Conservation (phyloP, 306 rosid genomes). For the Medicago arabica region DNA sequence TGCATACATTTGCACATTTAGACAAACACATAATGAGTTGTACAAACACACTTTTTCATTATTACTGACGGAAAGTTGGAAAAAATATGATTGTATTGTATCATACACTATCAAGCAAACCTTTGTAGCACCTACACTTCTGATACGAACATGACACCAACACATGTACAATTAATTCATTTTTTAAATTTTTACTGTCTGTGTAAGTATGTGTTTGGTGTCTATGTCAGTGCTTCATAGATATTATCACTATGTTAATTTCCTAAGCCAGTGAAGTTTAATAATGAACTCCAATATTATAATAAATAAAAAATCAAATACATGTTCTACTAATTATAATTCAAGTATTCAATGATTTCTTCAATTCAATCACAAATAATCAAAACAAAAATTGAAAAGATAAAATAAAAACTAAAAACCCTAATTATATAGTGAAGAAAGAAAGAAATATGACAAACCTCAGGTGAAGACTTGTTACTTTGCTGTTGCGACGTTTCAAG, state of each 20-base stretch:
- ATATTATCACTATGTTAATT: not conserved
- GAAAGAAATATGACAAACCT: conserved; percentile 52
- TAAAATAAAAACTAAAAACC: not conserved
- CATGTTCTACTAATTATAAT: not conserved
- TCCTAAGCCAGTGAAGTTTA: not conserved
- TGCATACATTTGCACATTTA: not conserved
- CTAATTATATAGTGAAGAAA: conserved; percentile 1
- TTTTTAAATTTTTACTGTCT: too few relatives aligned
- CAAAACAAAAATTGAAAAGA: not conserved
- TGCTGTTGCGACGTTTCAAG: conserved; percentile 79
- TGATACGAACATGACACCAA: too few relatives aligned
- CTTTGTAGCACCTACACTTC: too few relatives aligned
- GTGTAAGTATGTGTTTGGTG: too few relatives aligned
- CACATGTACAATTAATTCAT: too few relatives aligned
- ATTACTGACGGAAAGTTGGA: not conserved
- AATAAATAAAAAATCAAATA: not conserved
- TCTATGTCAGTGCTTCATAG: too few relatives aligned
- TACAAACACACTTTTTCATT: not conserved
- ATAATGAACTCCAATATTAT: not conserved
- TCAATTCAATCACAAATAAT: not conserved
- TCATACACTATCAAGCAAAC: not conserved
- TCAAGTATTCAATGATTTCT: not conserved
- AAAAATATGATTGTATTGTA: not conserved
- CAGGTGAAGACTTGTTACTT: conserved; percentile 64
- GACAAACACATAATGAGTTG: conserved; percentile 4